phyloP scores from a whole-genome alignment of 2,329 filamentous ascomycete genomes.

The Diplodia mutila region DNA sequence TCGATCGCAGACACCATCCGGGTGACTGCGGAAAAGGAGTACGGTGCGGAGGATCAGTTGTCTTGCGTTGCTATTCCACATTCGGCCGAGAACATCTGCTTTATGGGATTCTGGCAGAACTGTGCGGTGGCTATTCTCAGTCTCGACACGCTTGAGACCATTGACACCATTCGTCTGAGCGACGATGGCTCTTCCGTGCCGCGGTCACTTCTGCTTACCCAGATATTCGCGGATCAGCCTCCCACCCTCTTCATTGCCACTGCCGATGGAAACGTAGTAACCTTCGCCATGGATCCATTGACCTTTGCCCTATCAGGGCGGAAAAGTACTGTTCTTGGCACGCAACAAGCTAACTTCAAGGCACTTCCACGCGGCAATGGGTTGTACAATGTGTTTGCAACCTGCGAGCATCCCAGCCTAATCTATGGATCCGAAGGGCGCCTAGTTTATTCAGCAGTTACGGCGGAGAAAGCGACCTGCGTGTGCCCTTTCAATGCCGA shows the following conservation, averaged over 20 bases:
- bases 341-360: slow-evolving; percentile 80
- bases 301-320: slow-evolving; percentile 69
- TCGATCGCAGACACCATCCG: slow-evolving; percentile 63
- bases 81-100: slow-evolving; percentile 66
- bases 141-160: slow-evolving; percentile 65
- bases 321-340: slow-evolving; percentile 84
- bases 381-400: slow-evolving; percentile 83
- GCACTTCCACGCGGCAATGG: slow-evolving; percentile 69
- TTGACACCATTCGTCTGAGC: slow-evolving; percentile 59
- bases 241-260: slow-evolving; percentile 87
- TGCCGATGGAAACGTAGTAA: slow-evolving; percentile 89
- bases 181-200: slow-evolving; percentile 72
- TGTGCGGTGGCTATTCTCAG: slow-evolving; percentile 76
- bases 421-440: slow-evolving; percentile 89
- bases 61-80: slow-evolving; percentile 80
- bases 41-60: slow-evolving; percentile 73
- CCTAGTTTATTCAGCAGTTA: slow-evolving; percentile 91
- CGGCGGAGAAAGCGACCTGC: slow-evolving; percentile 79
- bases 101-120: slow-evolving; percentile 87
- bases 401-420: slow-evolving; percentile 89
- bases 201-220: slow-evolving; percentile 76
- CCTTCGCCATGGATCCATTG: slow-evolving; percentile 69
- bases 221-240: slow-evolving; percentile 68
- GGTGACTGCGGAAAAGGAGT: slow-evolving; percentile 62
- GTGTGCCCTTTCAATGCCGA: slow-evolving; percentile 82